Conservation (phyloP, 441 rosid species). For the Arabidopsis lyrata region DNA sequence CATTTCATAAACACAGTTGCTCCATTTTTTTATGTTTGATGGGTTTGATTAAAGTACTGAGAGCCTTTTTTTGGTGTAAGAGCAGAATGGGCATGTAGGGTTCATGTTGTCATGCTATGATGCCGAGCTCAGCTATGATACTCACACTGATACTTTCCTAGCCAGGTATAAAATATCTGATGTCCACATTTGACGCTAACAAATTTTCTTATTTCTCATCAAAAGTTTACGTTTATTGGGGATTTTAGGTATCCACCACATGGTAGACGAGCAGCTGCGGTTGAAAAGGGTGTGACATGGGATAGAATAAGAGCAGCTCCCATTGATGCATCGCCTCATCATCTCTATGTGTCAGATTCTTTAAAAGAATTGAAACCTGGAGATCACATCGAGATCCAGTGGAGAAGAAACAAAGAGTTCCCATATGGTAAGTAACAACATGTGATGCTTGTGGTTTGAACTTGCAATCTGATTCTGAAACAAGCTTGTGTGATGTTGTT, state of each 20-base stretch:
- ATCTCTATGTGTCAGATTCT: conserved; percentile 73
- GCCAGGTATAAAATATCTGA: conserved; percentile 66
- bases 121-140: conserved; percentile 88
- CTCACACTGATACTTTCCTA: conserved; percentile 72
- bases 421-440: conserved; percentile 74
- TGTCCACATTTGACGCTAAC: neutral
- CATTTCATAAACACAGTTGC: neutral
- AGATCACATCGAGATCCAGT: conserved; percentile 91
- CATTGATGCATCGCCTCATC: conserved; percentile 64
- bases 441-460: conserved; percentile 9
- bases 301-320: conserved; percentile 82
- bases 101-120: conserved; percentile 98
- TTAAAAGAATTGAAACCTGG: conserved; percentile 77
- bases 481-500: conserved; percentile 21
- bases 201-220: conserved; percentile 7
- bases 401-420: conserved; percentile 95
- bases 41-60: conserved; percentile 21
- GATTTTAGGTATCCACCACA: conserved; percentile 82
- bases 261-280: conserved; percentile 74
- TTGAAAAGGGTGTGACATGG: conserved; percentile 77
- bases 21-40: conserved; percentile 4
- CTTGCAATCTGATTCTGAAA: conserved; percentile 20
- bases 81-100: conserved; percentile 90
- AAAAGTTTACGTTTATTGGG: conserved; percentile 8
- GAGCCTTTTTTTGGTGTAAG: conserved; percentile 17